Base-by-base conservation (phyloP, 306 rosid genomes). In the Cicer judaicum region DNA sequence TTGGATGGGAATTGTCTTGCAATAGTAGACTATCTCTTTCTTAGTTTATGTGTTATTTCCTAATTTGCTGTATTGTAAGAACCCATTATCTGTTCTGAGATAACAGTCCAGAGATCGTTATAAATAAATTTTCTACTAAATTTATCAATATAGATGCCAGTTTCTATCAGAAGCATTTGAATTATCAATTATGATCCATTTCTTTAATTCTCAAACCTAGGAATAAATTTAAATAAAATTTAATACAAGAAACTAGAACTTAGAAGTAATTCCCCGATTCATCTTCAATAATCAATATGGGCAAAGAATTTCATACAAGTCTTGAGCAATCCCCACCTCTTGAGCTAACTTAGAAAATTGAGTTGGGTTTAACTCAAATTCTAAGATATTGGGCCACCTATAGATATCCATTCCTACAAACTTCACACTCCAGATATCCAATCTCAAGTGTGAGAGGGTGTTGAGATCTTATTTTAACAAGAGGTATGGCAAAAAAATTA, bases 171-270 rank as follows among this genome's bases (percentile, higher is more conserved):
- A 66, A 57, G 16, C 79, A 73, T 47, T 40, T 80, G 43, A 65
- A 36, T n/a, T 36, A 56, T 80, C 34, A 65, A 36, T n/a, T 36
- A 56, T 16, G 54, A 68, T 36, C 41, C 18, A 55, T 42, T 42
- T 53, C 57, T 43, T 18, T 14, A 75, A 16, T 43, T 9, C 38
- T 56, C 53, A 62, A 69, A 42, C n/a, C 42, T 7, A 7, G 11
- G 9, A 11, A 66, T 56, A 43, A 73, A 44, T 29, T 50, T 64
- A 42, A 41, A 72, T 48, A 56, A 44, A 68, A 44, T 40, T 67
- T 40, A 16, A 44, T 38, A 42, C n/a, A 60, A 18, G 43, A 59
- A 77, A 68, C 62, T 68, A 39, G 13, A 78, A 71, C 38, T 29
- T 42, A 12, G 69, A 79, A 54, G 49, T 15, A 63, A 62, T n/a